Evolutionary conservation across 495 filamentous ascomycete species (phyloP).

Genomic region (Melanomma pulvis-pyrius): DNA sequence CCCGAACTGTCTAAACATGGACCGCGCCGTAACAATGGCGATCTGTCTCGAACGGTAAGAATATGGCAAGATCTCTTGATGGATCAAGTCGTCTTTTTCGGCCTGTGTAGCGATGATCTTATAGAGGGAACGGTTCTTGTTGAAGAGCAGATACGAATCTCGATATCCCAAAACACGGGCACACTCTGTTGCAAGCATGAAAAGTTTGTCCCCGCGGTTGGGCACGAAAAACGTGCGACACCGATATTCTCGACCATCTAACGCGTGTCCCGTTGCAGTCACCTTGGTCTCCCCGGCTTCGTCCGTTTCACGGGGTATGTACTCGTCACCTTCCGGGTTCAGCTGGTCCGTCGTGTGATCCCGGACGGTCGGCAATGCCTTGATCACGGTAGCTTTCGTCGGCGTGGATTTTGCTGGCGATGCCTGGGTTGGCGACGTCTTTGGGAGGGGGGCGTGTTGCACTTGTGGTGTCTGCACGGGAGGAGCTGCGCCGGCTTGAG

Average conservation of each 20-base stretch:
- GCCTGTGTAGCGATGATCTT: conserved; percentile 97
- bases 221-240: conserved; percentile 94
- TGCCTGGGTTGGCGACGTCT: conserved; percentile 66
- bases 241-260: conserved; percentile 83
- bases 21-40: conserved; percentile 96
- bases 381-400: conserved; percentile 81
- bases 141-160: conserved; percentile 97
- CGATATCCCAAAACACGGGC: conserved; percentile 92
- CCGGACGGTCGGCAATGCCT: conserved; percentile 91
- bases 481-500: conserved; percentile 43
- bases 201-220: conserved; percentile 85
- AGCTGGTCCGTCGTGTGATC: conserved; percentile 98
- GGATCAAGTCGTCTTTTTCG: conserved; percentile 95
- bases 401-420: conserved; percentile 84
- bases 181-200: conserved; percentile 99
- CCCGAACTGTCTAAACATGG: conserved; percentile 99
- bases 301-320: conserved; percentile 90
- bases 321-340: conserved; percentile 90
- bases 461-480: conserved; percentile 78
- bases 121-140: conserved; percentile 95
- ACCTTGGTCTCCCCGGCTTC: conserved; percentile 94
- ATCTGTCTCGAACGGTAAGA: conserved; percentile 98
- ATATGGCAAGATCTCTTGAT: conserved; percentile 93
- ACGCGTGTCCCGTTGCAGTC: conserved; percentile 74
- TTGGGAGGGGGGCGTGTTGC: conserved; percentile 69